Base-by-base conservation (phyloP, 768 basidiomycete species). In the Suillus weaverae region DNA sequence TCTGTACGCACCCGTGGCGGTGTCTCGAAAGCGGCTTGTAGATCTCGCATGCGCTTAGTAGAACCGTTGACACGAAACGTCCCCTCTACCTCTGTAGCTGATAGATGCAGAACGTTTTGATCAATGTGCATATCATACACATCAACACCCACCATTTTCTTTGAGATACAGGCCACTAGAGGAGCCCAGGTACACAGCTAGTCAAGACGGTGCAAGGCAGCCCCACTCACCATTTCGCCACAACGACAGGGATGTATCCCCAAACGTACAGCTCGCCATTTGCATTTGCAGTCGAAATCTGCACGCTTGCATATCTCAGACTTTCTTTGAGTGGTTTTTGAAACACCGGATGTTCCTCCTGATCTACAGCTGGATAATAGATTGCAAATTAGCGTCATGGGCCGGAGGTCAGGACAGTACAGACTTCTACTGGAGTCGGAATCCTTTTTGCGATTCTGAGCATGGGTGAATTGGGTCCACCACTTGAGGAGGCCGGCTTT, bases 41-140 rank as follows among this genome's bases (percentile, higher is more conserved):
- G 85, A 26, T 98, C 95, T 63, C 94, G 89, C 94, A 97, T 99
- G 43, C 97, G 89, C 76, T 92, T 96, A 66, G 85, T 90, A 44
- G 94, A 96, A n/a, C 97, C 97, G 67, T 89, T 97, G 35, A 99
- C 91, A 56, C 97, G 92, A 76, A 99, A 99, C 0, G 92, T 93
- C 20, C 97, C 97, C 67, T 91, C 87, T 11, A 96, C 87, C 78
- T 96, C 94, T 20, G 96, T 98, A 22, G 94, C 95, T 85, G 70
- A 14, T 63, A 7, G 48, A 59, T 0, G 18, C 68, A 7, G 59
- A 65, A 59, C 16, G 50, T 35, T 59, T 51, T 57, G 63, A 30
- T 33, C 22, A 36, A 53, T 39, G 5, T 6, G 46, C 36, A 59
- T 59, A 63, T 57, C 36, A 55, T 32, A 63, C 32, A 48, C 10